Evolutionary conservation across 176 grass and related monocot genomes (phyloP).

Genomic region (Zoysia japonica): DNA sequence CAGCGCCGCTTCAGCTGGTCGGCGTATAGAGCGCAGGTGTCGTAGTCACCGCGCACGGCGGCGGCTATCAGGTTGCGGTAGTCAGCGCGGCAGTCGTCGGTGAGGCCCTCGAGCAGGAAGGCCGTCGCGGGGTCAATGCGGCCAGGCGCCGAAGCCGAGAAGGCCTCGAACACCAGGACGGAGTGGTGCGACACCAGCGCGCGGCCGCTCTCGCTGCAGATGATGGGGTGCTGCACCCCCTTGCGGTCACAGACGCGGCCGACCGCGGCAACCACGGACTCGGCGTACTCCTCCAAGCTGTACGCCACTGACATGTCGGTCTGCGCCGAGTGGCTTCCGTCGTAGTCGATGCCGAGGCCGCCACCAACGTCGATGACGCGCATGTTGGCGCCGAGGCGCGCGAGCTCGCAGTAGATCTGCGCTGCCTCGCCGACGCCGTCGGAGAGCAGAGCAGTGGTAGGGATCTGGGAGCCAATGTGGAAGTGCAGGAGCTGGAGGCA

Average conservation of each 20-base stretch:
- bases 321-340: conserved; percentile 67
- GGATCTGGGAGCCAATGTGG: conserved; percentile 98
- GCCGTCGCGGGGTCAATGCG: conserved; percentile 37
- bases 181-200: conserved; percentile 97
- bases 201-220: conserved; percentile 95
- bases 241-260: conserved; percentile 76
- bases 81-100: conserved; percentile 70
- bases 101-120: conserved; percentile 67
- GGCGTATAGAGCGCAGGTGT: conserved; percentile 64
- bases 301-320: conserved; percentile 91
- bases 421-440: conserved; percentile 89
- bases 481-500: conserved; percentile 98
- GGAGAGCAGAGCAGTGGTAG: conserved; percentile 66
- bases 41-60: conserved; percentile 60
- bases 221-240: conserved; percentile 64
- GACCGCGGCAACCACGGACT: conserved; percentile 64
- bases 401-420: conserved; percentile 91
- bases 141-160: conserved; percentile 48
- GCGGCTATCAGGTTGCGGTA: conserved; percentile 88
- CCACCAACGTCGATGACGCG: conserved; percentile 83
- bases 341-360: conserved; percentile 90
- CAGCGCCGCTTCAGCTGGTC: conserved; percentile 84
- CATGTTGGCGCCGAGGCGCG: conserved; percentile 78
- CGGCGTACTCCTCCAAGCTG: conserved; percentile 85
- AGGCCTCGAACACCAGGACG: conserved; percentile 84